phyloP scores from a whole-genome alignment of 2,329 filamentous ascomycete genomes.

The Ceratocystis colombiana region DNA sequence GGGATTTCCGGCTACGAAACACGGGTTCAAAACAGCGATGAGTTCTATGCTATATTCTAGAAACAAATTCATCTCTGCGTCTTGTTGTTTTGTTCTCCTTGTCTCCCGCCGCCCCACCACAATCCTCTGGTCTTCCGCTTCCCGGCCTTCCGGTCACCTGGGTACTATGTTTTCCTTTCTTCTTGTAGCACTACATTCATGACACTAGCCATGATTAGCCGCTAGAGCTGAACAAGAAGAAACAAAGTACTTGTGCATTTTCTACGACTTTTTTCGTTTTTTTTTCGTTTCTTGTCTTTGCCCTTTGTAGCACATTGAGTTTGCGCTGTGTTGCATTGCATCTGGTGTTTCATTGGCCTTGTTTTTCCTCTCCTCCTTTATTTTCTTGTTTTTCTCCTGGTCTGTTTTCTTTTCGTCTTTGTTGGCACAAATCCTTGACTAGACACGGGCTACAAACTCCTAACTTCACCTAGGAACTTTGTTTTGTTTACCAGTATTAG shows the following conservation, averaged over 20 bases:
- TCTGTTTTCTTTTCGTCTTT: background rate
- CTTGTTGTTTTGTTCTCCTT: background rate
- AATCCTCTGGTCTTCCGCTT: background rate
- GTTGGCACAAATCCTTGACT: too few species aligned
- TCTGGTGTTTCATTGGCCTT: background rate
- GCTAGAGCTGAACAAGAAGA: background rate
- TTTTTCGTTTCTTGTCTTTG: background rate
- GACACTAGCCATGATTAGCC: background rate
- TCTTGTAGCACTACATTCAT: background rate
- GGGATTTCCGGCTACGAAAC: conserved; percentile 1
- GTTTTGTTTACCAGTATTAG: background rate
- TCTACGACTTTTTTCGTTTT: background rate
- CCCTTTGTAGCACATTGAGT: background rate
- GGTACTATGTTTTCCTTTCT: background rate
- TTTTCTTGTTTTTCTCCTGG: background rate
- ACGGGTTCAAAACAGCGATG: background rate
- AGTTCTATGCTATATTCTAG: background rate
- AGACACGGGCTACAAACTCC: too few species aligned
- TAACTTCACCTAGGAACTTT: background rate
- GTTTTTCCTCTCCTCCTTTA: background rate
- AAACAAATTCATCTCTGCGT: background rate
- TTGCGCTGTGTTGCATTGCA: conserved; percentile 11
- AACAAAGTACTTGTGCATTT: background rate
- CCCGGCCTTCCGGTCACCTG: background rate
- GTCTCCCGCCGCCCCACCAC: too few species aligned